Base-by-base conservation (phyloP, 1,139 yeast species). In the Taiozyma sp. region DNA sequence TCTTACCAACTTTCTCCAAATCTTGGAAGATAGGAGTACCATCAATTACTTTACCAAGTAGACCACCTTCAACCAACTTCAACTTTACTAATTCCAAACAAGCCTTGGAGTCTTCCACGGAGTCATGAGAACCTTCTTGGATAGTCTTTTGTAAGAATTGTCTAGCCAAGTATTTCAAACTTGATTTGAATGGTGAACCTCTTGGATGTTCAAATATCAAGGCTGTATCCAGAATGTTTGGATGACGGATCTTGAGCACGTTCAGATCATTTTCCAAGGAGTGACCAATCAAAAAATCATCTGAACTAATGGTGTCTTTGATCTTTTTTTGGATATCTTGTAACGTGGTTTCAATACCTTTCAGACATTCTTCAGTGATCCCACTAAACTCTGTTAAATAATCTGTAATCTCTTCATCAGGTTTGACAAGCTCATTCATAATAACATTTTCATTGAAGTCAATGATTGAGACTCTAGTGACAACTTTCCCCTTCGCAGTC, bases 351-450 rank as follows among this genome's bases (percentile, higher is more conserved):
- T 84, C 80, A 3, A 87, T 93, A 47, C 74, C 76, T 22, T 66
- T 63, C 12, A 93, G 70, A 61, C 76, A 70, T 53, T 84, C 93
- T 53, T 77, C 80, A 0, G 97, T 89, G 46, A 93, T 88, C 0
- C 99, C 99, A 24, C 97, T 90, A 64, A 80, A 93, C 59, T 74
- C 72, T 0, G 98, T 93, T 28, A 87, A 70, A 64, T 92, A 93
- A 65, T 93, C 95, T 0, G 78, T 78, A 49, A 93, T 90, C 43
- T 77, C 80, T 32, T 78, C 86, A 1, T 72, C 73, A 0, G 98
- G 99, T 62, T 86, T 82, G 5, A 93, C 97, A 29, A 82, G 75
- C 56, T 82, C 78, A 64, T 92, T 97, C 53, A 86, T 68, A 1
- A 92, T 69, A 0, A 82, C 78, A 8, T 78, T 75, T 12, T 78